Base-by-base conservation (phyloP, 306 rosid species). In the Cyamopsis tetragonoloba region DNA sequence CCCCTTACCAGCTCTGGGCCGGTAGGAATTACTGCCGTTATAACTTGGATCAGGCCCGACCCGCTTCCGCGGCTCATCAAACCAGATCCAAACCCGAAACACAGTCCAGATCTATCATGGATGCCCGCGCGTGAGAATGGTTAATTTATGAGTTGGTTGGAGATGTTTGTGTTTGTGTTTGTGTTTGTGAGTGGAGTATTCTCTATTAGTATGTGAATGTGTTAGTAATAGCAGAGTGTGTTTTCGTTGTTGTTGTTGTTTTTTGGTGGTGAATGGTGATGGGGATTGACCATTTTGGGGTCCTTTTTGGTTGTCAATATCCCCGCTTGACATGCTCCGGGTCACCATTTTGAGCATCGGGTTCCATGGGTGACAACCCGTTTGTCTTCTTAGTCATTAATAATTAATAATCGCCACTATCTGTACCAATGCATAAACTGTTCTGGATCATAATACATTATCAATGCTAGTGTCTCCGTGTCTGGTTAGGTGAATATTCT, bases 1-100 rank as follows among this genome's bases (percentile, higher is more conserved):
- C 80, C 49, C 98, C 98, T 1, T 84, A 89, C 18, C 69, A 79
- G 66, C 86, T 92, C 4, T 79, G 85, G 50, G 84, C 88, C 10
- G 63, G 65, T 5, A 70, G 80, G 74, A 58, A 84, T 62, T 5
- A 62, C 61, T 92, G 96, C 71, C 3, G 28, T 6, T 15, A 35
- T 2, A 46, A 11, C 8, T 7, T 62, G 51, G 77, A 28, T 6
- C 11, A 50, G 71, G 60, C 78, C 44, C 62, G 62, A 4, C 81
- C 54, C 71, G 49, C 13, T 38, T 6, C n/a, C 6, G 43, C n/a
- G n/a, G n/a, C n/a, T n/a, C 26, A 72, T 1, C 10, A 32, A 0
- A 0, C 22, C 19, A 20, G 23, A 55, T 55, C 59, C 19, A 35
- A 17, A 30, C n/a, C 61, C 27, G 34, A 64, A 80, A 59, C 84